These are phyloP conservation scores for Melastoma candidum DNA, from an alignment of 441 rosid genomes.

Conservation along the genomic window DNA sequence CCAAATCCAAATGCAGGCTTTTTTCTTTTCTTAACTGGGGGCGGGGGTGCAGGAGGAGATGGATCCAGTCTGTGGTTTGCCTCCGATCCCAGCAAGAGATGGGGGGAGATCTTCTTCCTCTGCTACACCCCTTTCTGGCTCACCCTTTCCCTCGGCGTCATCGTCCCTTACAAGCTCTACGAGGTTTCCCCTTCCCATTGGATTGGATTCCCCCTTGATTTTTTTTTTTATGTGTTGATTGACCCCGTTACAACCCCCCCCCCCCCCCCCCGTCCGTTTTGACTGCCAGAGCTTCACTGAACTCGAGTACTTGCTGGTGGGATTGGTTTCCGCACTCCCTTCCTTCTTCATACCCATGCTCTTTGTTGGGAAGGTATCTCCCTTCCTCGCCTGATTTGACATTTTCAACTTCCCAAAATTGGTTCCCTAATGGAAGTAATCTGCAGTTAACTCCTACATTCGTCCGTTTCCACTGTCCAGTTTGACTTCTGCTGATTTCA, in stretches of 20 bases:
- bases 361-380: constrained; percentile 51
- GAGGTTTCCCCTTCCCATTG: constrained; percentile 39
- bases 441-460: too few species aligned
- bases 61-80: constrained; percentile 62
- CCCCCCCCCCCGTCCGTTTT: background rate
- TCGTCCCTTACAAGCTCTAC: constrained; percentile 84
- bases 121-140: constrained; percentile 97
- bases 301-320: constrained; percentile 78
- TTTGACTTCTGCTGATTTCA: too few species aligned
- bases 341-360: constrained; percentile 64
- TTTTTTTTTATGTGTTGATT: background rate
- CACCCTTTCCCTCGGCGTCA: constrained; percentile 75
- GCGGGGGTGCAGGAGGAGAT: too few species aligned
- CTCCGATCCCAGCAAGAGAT: constrained; percentile 78
- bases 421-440: too few species aligned
- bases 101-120: constrained; percentile 94
- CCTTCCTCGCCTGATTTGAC: too few species aligned
- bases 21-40: too few species aligned
- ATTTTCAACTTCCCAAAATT: too few species aligned
- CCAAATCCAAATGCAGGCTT: too few species aligned
- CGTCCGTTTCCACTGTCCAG: too few species aligned
- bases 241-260: background rate
- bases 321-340: constrained; percentile 75
- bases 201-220: background rate
- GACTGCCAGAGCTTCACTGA: constrained; percentile 65